phyloP scores from a whole-genome alignment of 768 basidiomycete genomes.

The Termitomyces bulborhizus region DNA sequence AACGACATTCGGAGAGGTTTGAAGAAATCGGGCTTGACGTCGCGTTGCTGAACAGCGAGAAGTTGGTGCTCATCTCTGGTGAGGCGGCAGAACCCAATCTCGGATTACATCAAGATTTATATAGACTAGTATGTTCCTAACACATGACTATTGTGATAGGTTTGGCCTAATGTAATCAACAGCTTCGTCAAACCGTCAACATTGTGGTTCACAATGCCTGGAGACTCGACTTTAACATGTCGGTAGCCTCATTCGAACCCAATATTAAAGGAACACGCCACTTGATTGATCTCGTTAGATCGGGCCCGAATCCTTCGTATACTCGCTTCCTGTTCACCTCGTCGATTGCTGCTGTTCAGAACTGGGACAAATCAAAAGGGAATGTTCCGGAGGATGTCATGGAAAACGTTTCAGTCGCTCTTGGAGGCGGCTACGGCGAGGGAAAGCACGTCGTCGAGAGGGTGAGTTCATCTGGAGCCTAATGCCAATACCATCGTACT shows the following conservation, averaged over 20 bases:
- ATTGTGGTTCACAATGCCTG: slow-evolving; percentile 31
- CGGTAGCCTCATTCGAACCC: slow-evolving; percentile 29
- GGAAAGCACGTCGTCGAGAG: slow-evolving; percentile 29
- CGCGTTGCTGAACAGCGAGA: slow-evolving; percentile 7
- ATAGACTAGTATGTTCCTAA: slow-evolving; percentile 1
- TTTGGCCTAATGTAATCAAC: background rate
- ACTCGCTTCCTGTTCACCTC: slow-evolving; percentile 27
- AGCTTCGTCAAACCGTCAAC: slow-evolving; percentile 23
- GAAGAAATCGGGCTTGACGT: slow-evolving; percentile 14
- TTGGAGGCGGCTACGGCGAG: slow-evolving; percentile 25
- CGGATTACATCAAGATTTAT: slow-evolving; percentile 9
- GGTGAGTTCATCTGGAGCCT: slow-evolving; percentile 12
- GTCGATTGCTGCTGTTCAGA: slow-evolving; percentile 21
- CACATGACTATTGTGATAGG: background rate
- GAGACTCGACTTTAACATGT: slow-evolving; percentile 35
- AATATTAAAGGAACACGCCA: slow-evolving; percentile 26
- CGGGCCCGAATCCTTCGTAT: slow-evolving; percentile 11
- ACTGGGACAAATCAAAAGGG: slow-evolving; percentile 15
- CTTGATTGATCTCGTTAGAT: slow-evolving; percentile 23
- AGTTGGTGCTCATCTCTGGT: slow-evolving; percentile 16
- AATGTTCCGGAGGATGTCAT: slow-evolving; percentile 28
- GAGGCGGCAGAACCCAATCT: slow-evolving; percentile 8
- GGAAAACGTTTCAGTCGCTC: slow-evolving; percentile 17
- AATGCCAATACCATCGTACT: background rate
- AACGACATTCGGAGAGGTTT: slow-evolving; percentile 15